Evolutionary conservation across 257 asterid species (phyloP).

Genomic region (Nicotiana tomentosiformis): DNA sequence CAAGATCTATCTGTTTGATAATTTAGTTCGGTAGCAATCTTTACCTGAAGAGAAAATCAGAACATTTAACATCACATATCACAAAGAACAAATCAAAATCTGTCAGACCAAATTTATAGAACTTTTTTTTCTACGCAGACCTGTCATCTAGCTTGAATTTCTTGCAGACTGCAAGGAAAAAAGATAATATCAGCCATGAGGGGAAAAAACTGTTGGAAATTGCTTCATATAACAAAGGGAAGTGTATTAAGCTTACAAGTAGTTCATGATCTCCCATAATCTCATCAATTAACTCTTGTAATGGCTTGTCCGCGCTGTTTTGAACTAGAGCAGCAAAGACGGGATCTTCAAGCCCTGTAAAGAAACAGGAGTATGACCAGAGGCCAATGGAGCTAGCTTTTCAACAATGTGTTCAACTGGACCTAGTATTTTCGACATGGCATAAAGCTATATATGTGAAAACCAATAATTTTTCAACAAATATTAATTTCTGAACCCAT

Average conservation of each 20-base stretch:
- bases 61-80: no score
- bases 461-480: no score
- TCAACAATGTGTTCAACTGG: neutral
- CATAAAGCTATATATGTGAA: neutral
- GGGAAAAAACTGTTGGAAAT: no score
- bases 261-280: slow-evolving; percentile 89
- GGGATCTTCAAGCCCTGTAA: slow-evolving; percentile 58
- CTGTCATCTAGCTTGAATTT: slow-evolving; percentile 21
- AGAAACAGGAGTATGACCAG: neutral
- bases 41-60: no score
- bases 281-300: slow-evolving; percentile 78
- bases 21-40: no score
- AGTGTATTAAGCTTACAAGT: slow-evolving; percentile 41
- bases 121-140: neutral
- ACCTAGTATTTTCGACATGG: neutral
- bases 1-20: no score
- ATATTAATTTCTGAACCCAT: neutral
- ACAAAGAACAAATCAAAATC: no score
- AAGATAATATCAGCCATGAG: neutral
- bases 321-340: slow-evolving; percentile 88
- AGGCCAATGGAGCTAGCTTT: no score
- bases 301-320: slow-evolving; percentile 67
- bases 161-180: slow-evolving; percentile 29
- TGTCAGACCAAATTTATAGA: neutral
- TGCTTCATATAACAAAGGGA: neutral